Conservation (phyloP, 2,329 filamentous ascomycete genomes). For the Beauveria australis region DNA sequence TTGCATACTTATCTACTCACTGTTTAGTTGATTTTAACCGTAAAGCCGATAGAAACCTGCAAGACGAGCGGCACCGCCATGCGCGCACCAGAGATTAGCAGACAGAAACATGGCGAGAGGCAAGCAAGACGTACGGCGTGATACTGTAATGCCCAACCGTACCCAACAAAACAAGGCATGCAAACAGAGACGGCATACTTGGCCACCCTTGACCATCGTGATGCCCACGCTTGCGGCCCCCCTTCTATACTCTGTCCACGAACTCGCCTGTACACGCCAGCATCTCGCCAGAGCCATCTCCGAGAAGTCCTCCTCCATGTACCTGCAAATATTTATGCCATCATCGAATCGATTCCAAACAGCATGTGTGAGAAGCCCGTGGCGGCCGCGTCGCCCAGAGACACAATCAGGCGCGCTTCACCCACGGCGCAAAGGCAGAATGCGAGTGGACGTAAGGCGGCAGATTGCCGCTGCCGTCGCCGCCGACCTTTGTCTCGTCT, state of each 20-base stretch:
- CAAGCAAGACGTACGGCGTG: neutral
- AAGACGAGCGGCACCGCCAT: neutral
- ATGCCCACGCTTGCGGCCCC: neutral
- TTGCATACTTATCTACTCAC: neutral
- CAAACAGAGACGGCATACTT: neutral
- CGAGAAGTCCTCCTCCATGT: neutral
- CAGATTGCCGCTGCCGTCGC: no score
- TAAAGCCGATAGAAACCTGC: constrained; percentile 2
- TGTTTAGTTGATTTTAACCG: neutral
- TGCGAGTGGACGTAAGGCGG: no score
- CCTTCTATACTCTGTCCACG: neutral
- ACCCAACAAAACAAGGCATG: neutral
- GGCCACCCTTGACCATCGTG: neutral
- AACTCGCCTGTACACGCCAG: neutral
- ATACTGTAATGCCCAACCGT: neutral
- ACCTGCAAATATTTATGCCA: neutral
- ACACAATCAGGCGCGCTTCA: no score
- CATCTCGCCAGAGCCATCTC: neutral
- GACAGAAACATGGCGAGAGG: neutral
- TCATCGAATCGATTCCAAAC: neutral
- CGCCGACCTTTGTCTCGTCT: no score
- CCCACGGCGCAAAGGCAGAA: no score
- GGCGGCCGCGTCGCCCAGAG: no score
- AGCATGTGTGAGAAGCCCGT: neutral
- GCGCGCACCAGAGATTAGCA: neutral